phyloP scores from a whole-genome alignment of 2,329 filamentous ascomycete genomes.

The Talaromyces pinophilus region DNA sequence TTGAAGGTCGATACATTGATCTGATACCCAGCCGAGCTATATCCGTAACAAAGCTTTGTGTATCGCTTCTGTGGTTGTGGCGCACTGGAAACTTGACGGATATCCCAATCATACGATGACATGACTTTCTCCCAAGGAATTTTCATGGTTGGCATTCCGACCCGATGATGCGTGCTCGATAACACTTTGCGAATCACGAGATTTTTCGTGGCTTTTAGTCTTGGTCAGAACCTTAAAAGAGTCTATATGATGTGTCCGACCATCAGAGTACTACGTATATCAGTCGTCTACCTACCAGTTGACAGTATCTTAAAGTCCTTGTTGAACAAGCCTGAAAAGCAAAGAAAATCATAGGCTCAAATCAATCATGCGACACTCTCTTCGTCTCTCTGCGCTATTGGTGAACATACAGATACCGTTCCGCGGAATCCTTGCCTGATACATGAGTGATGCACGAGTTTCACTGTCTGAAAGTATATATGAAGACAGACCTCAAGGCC shows the following conservation, averaged over 20 bases:
- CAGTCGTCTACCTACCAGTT: not conserved
- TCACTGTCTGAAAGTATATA: not conserved
- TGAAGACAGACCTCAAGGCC: not conserved
- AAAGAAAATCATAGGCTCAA: not conserved
- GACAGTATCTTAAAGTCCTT: not conserved
- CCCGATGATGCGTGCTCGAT: conserved; percentile 4
- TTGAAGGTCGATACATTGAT: not conserved
- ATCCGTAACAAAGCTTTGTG: not conserved
- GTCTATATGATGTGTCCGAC: not conserved
- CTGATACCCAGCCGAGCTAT: not conserved
- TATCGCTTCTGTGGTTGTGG: conserved; percentile 1
- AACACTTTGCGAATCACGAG: not conserved
- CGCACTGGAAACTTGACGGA: not conserved
- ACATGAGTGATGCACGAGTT: not conserved
- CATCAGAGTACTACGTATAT: not conserved
- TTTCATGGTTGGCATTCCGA: not conserved
- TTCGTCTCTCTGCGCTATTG: not conserved
- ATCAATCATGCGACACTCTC: conserved; percentile 6
- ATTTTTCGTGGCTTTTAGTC: not conserved
- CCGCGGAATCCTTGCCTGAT: not conserved
- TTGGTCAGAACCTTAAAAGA: not conserved
- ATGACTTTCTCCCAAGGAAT: not conserved
- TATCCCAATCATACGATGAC: not conserved
- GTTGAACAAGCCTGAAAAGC: not conserved
- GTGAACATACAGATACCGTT: not conserved